Base-by-base conservation (phyloP, 352 stramenopile species). In the Globisporangium perplexum region DNA sequence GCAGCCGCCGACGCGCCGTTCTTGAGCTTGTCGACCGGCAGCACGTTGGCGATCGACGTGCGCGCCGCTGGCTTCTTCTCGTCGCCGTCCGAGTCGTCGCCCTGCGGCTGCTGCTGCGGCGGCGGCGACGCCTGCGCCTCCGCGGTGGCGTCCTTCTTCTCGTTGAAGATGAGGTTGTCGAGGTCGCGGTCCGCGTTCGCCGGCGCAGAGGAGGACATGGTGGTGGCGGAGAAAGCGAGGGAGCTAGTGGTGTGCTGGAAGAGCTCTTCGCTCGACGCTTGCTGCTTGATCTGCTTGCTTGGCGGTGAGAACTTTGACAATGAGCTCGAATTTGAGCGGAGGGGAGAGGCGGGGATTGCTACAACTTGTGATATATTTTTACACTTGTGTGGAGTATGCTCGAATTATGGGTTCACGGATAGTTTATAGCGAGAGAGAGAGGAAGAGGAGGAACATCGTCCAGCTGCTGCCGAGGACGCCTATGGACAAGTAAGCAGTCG, bases 1-100 rank as follows among this genome's bases (percentile, higher is more conserved):
- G 72, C 74, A 30, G 84, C 84, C 1, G 77, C 91, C 30, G 66
- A 80, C 6, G 84, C 84, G 48, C 84, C 84, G 58, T 95, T 95
- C 77, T 95, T 95, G 59, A 95, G 69, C 71, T 92, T 92, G 57
- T 95, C 84, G 24, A 95, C 79, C 0, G 84, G 84, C 23, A 95
- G 61, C 12, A 90, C 82, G 53, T 95, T 93, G 50, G 66, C 71
- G 18, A 95, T 44, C 1, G 84, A 93, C 10, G 83, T 72, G 46
- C 75, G 72, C 41, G 77, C 68, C 17, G 31, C 45, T n/a, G 59
- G 50, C 62, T 90, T 86, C 53, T 72, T 72, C 24, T 75, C 74
- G 54, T 82, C 68, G 50, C 75, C 65, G 31, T 66, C 74, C 47
- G 70, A 84, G 48, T 74, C 57, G 51, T 70, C 63, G 49, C 36